These are phyloP conservation scores for Maudiozyma humilis DNA, from an alignment of 1,139 yeast species.

Conservation along the genomic window DNA sequence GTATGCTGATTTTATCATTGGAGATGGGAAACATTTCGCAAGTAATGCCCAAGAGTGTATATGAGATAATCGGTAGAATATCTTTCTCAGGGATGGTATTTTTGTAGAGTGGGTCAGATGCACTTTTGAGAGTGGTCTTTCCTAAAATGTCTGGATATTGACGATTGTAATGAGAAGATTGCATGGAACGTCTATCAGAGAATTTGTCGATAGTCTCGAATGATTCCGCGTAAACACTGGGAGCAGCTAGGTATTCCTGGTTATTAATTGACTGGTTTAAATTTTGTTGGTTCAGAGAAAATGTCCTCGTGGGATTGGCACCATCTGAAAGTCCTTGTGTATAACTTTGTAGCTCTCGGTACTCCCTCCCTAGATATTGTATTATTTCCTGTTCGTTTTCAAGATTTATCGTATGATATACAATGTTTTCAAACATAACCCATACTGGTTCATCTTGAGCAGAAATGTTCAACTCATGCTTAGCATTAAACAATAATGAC, in stretches of 20 bases:
- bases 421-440: constrained; percentile 16
- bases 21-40: constrained; percentile 51
- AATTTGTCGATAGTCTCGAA: constrained; percentile 33
- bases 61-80: constrained; percentile 53
- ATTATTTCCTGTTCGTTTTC: constrained; percentile 15
- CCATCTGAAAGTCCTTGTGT: not conserved
- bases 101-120: constrained; percentile 27
- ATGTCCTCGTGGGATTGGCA: not conserved
- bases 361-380: constrained; percentile 15
- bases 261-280: constrained; percentile 15
- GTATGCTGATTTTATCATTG: constrained; percentile 36
- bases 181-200: constrained; percentile 32
- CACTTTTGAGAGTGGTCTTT: constrained; percentile 19
- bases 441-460: constrained; percentile 14
- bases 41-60: constrained; percentile 64
- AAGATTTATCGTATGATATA: constrained; percentile 16
- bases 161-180: constrained; percentile 19
- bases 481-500: constrained; percentile 8
- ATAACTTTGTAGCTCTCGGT: constrained; percentile 10
- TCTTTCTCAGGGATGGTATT: constrained; percentile 38
- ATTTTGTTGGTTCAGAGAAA: constrained; percentile 12
- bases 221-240: constrained; percentile 31
- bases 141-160: constrained; percentile 8
- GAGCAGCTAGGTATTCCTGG: constrained; percentile 6
- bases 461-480: constrained; percentile 7